A percentile compares a stretch with the other conserved stretches of the same genome.
phyloP scores from a whole-genome alignment of 306 rosid species.

The Cicer judaicum region DNA sequence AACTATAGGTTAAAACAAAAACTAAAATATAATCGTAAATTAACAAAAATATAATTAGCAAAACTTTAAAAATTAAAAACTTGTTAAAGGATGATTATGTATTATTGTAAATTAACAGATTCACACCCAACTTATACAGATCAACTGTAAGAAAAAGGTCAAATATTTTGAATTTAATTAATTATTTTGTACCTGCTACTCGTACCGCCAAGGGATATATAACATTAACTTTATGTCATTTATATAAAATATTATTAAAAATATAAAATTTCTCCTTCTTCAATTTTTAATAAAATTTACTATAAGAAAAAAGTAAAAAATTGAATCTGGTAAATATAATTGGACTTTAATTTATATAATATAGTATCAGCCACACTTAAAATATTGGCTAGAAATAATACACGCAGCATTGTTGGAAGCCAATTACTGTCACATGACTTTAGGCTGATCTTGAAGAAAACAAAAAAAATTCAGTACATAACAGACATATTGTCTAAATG shows the following conservation, averaged over 20 bases:
- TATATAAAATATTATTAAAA: no score
- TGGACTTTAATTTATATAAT: conserved; percentile 22
- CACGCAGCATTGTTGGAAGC: conserved; percentile 49
- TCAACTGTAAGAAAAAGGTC: conserved; percentile 35
- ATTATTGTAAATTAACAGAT: conserved; percentile 5
- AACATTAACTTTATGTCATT: no score
- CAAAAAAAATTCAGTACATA: conserved; percentile 37
- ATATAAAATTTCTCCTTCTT: no score
- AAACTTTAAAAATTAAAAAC: neutral
- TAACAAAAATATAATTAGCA: no score
- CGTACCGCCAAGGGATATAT: no score
- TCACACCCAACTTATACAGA: neutral
- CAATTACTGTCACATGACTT: conserved; percentile 49
- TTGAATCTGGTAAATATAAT: conserved; percentile 26
- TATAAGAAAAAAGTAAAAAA: conserved; percentile 17
- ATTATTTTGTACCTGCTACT: conserved; percentile 9
- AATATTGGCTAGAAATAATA: conserved; percentile 48
- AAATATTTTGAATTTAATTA: conserved; percentile 28
- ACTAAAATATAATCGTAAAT: no score
- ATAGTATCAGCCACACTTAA: conserved; percentile 46
- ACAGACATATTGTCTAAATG: conserved; percentile 30
- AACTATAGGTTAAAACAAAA: no score
- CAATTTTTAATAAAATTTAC: neutral
- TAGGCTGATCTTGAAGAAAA: conserved; percentile 40
- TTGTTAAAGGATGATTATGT: conserved; percentile 6